Base-by-base conservation (phyloP, 495 filamentous ascomycete species). In the Gamarada debralockiae region DNA sequence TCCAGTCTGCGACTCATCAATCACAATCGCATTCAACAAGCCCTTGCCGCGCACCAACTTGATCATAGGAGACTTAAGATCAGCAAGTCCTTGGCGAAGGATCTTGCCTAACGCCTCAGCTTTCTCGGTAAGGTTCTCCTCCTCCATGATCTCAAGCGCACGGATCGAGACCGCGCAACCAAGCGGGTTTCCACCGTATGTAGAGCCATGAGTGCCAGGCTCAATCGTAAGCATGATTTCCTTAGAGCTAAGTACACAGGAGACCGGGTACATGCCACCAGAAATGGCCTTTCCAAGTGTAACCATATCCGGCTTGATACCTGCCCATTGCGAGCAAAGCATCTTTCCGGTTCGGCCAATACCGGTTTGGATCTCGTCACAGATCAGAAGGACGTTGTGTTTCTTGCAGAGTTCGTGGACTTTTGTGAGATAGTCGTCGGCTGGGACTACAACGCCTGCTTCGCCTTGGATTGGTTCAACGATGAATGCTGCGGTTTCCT, bases 401-500 rank as follows among this genome's bases (percentile, higher is more conserved):
- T 93, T 86, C 68, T 89, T 87, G 76, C 93, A 99, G 18, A 97
- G 82, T 17, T 78, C 84, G 27, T 88, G 79, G n/a, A 87, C 89
- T 56, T 86, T 82, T 53, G 75, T 69, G 14, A 99, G 78, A 70
- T 99, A 99, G 67, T 85, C 83, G 29, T 92, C 89, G 62, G 91
- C 86, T 1, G 93, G 93, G 15, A 99, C 95, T 14, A 97, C 87
- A 23, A 99, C 96, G 36, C 93, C 93, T 2, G 93, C 93, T 71
- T 99, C 93, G 55, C 93, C 93, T 72, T 99, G 93, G 58, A 99
- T 99, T 12, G 93, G 93, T 69, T 99, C 93, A 18, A 97, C 86
- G 36, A 99, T 81, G 76, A 99, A 95, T 14, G 89, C 93, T 39
- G 93, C 93, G 23, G 90, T 87, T 55, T 93, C 87, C 50, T 81